These are phyloP conservation scores for Conidiobolus incongruus DNA, from an alignment of 371 early-diverging fungal species.

Conservation along the genomic window DNA sequence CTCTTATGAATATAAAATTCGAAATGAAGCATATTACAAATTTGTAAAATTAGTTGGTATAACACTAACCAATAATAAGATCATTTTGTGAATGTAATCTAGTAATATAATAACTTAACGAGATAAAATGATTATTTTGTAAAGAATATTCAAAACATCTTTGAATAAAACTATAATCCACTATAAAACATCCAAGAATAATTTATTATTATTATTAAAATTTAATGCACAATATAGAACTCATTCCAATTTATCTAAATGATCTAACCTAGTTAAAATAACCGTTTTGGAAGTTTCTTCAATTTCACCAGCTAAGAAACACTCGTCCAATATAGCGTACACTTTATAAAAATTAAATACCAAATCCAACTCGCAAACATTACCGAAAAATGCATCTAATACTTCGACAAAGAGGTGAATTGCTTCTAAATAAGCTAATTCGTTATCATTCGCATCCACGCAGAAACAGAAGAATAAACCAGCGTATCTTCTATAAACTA, in stretches of 20 bases:
- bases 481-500: constrained; percentile 92
- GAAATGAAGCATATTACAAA: neutral
- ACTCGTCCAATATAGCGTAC: constrained; percentile 91
- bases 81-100: neutral
- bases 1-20: neutral
- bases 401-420: constrained; percentile 97
- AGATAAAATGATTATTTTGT: neutral
- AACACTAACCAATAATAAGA: neutral
- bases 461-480: constrained; percentile 94
- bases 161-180: constrained; percentile 5
- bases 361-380: constrained; percentile 92
- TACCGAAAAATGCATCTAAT: constrained; percentile 89
- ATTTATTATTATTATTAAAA: no score
- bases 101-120: neutral
- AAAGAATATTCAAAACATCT: neutral
- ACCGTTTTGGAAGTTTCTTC: constrained; percentile 80
- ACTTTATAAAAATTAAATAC: constrained; percentile 94
- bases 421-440: constrained; percentile 78
- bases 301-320: constrained; percentile 92
- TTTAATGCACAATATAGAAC: no score
- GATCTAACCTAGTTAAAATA: constrained; percentile 43
- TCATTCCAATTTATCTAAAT: constrained; percentile 55
- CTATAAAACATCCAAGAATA: constrained; percentile 25
- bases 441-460: constrained; percentile 92
- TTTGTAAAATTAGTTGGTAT: neutral